Evolutionary conservation across 176 grass and related monocot species (phyloP), one percentile per base, ranked within the genome.

Genomic region (Zizania latifolia): DNA sequence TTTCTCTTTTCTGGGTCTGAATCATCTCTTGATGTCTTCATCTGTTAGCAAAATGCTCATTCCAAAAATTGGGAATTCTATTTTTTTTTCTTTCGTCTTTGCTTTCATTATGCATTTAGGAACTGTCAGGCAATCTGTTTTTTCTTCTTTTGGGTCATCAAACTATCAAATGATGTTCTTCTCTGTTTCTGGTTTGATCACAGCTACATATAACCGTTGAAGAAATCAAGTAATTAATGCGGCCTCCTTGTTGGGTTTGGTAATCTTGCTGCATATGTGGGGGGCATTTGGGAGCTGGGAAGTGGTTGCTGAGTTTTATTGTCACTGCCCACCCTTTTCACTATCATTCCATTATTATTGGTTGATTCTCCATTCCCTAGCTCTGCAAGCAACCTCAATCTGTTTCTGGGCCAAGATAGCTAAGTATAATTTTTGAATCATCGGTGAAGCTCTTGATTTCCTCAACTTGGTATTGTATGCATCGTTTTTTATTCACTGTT

Each of bases 241-340:
- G 26, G 40, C 39, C 65, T 83, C 66, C 58, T 37, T 72, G 75
- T 23, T 44, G 63, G 40, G 68, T 14, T 73, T 35, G 51, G 68
- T 43, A 62, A 80, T 88, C 34, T 48, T 38, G 29, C 75, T 79
- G 11, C 86, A 70, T 63, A 43, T 62, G 70, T 78, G 62, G 76
- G n/a, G n/a, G 54, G 65, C 34, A 34, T 55, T 50, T 61, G 43
- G 54, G 54, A 32, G 62, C 75, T 79, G 55, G 51, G 55, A 68
- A 83, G 86, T 79, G 55, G 76, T 84, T 67, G 86, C 74, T 88
- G 75, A 63, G 68, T 84, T 84, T 83, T 84, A 81, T 84, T 79
- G 69, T 80, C 86, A 43, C 10, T 75, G 68, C 41, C 85, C 35
- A 66, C 75, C 40, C 39, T 62, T 36, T 78, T 29, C 81, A 51